Evolutionary conservation across 495 filamentous ascomycete genomes (phyloP).

Genomic region (Penicillium taxi): DNA sequence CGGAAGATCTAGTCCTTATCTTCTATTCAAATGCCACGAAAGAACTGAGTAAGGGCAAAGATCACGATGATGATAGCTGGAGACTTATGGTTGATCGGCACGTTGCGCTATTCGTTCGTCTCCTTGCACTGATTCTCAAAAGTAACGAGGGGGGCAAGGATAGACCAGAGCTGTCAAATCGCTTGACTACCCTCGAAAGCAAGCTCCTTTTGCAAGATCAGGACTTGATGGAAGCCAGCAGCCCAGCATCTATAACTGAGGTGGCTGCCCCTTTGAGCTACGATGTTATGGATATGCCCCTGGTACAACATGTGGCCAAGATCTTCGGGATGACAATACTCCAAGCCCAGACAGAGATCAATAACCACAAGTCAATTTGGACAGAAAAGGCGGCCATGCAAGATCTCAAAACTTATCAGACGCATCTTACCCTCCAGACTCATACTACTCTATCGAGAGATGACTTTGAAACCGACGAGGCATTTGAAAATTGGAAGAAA

Average conservation of each 20-base stretch:
- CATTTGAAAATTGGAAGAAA: conserved; percentile 84
- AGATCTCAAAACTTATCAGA: conserved; percentile 89
- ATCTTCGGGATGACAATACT: conserved; percentile 73
- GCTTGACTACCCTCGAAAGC: conserved; percentile 75
- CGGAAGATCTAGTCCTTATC: conserved; percentile 81
- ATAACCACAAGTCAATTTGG: conserved; percentile 71
- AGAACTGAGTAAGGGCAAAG: conserved; percentile 72
- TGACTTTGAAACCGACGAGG: conserved; percentile 89
- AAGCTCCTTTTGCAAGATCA: conserved; percentile 95
- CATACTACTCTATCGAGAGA: conserved; percentile 67
- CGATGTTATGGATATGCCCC: conserved; percentile 91
- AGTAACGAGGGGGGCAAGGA: conserved; percentile 74
- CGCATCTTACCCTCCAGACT: conserved; percentile 72
- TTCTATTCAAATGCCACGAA: conserved; percentile 90
- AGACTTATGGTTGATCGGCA: conserved; percentile 90
- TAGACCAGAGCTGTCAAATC: conserved; percentile 68
- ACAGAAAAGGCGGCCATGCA: conserved; percentile 84
- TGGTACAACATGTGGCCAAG: conserved; percentile 76
- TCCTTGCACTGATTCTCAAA: conserved; percentile 71
- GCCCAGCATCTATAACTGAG: conserved; percentile 56
- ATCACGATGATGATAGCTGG: conserved; percentile 80
- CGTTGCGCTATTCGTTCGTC: conserved; percentile 86
- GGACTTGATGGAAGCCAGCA: conserved; percentile 58
- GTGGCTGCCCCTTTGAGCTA: conserved; percentile 75
- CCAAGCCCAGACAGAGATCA: conserved; percentile 78